phyloP scores from a whole-genome alignment of 257 asterid genomes.

The Salvia rosmarinus region DNA sequence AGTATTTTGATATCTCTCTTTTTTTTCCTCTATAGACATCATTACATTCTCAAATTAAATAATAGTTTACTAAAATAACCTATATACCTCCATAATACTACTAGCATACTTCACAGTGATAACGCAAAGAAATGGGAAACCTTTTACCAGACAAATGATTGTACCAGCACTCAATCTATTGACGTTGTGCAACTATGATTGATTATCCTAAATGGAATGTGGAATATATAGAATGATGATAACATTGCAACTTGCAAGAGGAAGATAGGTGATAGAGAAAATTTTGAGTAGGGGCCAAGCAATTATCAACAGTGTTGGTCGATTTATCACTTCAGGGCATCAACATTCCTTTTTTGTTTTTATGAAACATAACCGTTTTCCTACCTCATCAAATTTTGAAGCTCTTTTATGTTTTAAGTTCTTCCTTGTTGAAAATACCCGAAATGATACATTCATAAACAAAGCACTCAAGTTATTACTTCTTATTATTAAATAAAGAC shows the following conservation, averaged over 20 bases:
- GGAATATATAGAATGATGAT: neutral
- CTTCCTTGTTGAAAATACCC: neutral
- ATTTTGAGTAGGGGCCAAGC: neutral
- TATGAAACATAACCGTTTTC: neutral
- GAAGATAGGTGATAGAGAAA: neutral
- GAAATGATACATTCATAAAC: neutral
- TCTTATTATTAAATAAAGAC: conserved; percentile 5
- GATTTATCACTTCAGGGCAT: neutral
- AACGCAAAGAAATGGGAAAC: conserved; percentile 7
- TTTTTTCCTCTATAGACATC: neutral
- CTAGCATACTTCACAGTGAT: too few species aligned
- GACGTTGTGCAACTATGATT: neutral
- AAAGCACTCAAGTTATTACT: neutral
- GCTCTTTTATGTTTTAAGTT: neutral
- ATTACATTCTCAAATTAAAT: neutral
- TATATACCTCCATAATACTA: too few species aligned
- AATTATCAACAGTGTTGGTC: neutral
- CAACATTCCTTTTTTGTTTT: neutral
- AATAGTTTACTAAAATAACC: neutral
- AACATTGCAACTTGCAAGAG: neutral
- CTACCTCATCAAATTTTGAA: neutral
- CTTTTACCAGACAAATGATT: neutral
- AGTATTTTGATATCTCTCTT: neutral
- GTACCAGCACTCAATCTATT: conserved; percentile 12
- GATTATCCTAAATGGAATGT: neutral